Evolutionary conservation across 768 basidiomycete species (phyloP).

Genomic region (Xerocomus brunneocitrinus): DNA sequence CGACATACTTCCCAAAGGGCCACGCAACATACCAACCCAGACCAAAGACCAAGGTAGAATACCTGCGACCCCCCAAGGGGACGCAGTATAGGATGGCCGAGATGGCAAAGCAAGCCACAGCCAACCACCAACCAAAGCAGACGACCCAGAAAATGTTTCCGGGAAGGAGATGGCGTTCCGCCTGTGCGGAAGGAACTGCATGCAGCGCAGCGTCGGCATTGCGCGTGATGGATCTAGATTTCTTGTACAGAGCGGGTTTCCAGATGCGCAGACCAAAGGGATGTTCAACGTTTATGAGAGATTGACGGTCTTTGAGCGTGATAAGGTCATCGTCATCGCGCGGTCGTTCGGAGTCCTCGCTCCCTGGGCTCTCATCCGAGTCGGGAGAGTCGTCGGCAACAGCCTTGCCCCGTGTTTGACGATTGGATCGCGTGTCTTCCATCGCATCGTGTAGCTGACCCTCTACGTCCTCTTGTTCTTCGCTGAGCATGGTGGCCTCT

Average conservation of each 20-base stretch:
- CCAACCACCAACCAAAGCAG: conserved; percentile 92
- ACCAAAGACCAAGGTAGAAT: conserved; percentile 83
- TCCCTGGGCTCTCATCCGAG: conserved; percentile 38
- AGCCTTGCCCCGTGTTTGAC: conserved; percentile 38
- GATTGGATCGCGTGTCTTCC: conserved; percentile 23
- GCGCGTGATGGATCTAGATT: conserved; percentile 92
- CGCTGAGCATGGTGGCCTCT: conserved; percentile 44
- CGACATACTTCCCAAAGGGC: conserved; percentile 99
- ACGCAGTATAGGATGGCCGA: conserved; percentile 66
- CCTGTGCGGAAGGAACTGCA: conserved; percentile 85
- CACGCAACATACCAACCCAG: conserved; percentile 95
- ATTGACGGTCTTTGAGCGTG: conserved; percentile 92
- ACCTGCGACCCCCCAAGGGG: conserved; percentile 78
- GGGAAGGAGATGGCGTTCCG: conserved; percentile 86
- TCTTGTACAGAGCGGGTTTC: conserved; percentile 99
- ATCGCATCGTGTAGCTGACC: conserved; percentile 34
- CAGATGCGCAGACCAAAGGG: conserved; percentile 99
- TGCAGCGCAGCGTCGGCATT: conserved; percentile 95
- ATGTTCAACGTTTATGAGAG: conserved; percentile 97
- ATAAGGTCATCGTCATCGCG: conserved; percentile 74
- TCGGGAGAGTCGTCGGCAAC: conserved; percentile 38
- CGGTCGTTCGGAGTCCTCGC: conserved; percentile 20
- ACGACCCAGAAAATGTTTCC: conserved; percentile 93
- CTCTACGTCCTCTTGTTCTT: conserved; percentile 48
- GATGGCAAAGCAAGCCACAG: conserved; percentile 61